Conservation (phyloP, 2,329 filamentous ascomycete genomes). For the Fulvia fulva region DNA sequence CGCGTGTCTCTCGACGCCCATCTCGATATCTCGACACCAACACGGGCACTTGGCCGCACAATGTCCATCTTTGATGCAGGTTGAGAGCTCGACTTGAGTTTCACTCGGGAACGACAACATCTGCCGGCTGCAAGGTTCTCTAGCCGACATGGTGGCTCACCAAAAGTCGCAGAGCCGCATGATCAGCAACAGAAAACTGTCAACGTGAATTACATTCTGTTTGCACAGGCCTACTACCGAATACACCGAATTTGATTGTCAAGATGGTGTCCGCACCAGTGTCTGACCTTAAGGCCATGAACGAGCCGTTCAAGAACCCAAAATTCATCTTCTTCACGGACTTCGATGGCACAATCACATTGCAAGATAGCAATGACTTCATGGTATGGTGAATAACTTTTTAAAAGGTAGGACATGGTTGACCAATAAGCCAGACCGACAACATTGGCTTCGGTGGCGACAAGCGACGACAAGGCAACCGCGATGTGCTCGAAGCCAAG, state of each 20-base stretch:
- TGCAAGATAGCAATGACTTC: slow-evolving; percentile 65
- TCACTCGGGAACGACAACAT: not conserved
- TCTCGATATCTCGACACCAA: slow-evolving; percentile 3
- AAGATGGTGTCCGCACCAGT: slow-evolving; percentile 14
- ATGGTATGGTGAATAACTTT: slow-evolving; percentile 42
- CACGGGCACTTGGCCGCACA: slow-evolving; percentile 2
- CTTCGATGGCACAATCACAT: slow-evolving; percentile 94
- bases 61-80: slow-evolving; percentile 8
- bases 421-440: slow-evolving; percentile 68
- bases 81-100: not conserved
- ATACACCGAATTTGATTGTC: not conserved
- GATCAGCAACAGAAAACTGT: not conserved
- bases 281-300: slow-evolving; percentile 44
- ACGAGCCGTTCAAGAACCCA: slow-evolving; percentile 54
- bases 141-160: no score
- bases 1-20: not conserved
- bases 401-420: slow-evolving; percentile 46
- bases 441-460: slow-evolving; percentile 78
- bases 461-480: slow-evolving; percentile 68
- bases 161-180: not conserved
- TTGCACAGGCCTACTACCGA: not conserved
- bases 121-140: not conserved
- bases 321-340: slow-evolving; percentile 98
- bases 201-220: not conserved
- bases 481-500: slow-evolving; percentile 67